Evolutionary conservation across 768 basidiomycete genomes (phyloP).

Genomic region (Rhizopogon vesiculosus): DNA sequence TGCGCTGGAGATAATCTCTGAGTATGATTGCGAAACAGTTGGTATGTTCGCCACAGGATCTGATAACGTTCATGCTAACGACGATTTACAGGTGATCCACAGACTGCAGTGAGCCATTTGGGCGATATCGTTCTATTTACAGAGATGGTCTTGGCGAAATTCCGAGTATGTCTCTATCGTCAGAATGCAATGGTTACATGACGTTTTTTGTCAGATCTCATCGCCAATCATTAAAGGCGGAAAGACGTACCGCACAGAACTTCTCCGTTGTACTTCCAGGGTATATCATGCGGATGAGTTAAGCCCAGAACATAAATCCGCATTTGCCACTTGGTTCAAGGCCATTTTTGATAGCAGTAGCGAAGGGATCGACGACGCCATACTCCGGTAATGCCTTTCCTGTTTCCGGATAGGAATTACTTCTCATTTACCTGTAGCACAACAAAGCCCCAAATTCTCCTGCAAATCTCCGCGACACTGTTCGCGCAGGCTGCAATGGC

Average conservation of each 20-base stretch:
- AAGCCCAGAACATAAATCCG: slow-evolving; percentile 35
- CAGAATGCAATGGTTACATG: neutral
- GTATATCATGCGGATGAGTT: slow-evolving; percentile 37
- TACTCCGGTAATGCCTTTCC: slow-evolving; percentile 44
- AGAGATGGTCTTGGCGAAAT: slow-evolving; percentile 62
- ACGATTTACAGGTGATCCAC: slow-evolving; percentile 62
- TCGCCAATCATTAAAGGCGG: slow-evolving; percentile 40
- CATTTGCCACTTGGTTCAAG: slow-evolving; percentile 64
- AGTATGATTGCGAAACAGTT: slow-evolving; percentile 77
- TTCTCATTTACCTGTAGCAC: slow-evolving; percentile 39
- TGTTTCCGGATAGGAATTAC: neutral
- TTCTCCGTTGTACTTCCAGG: slow-evolving; percentile 44
- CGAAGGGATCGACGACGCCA: slow-evolving; percentile 82
- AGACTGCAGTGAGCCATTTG: slow-evolving; percentile 72
- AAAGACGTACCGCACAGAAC: slow-evolving; percentile 43
- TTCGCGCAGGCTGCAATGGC: slow-evolving; percentile 58
- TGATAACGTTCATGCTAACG: neutral
- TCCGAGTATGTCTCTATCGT: slow-evolving; percentile 40
- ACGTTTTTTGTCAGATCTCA: slow-evolving; percentile 40
- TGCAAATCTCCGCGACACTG: slow-evolving; percentile 64
- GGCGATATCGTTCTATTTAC: slow-evolving; percentile 77
- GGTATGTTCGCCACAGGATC: slow-evolving; percentile 31
- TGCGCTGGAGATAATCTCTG: slow-evolving; percentile 57
- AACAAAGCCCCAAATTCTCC: slow-evolving; percentile 62
- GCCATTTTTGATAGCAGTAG: slow-evolving; percentile 71